Percentiles rank a stretch among this genome's conserved stretches.
Evolutionary conservation across 1,284 basidiomycete genomes (phyloP).

Genomic region (Irpex sp.): DNA sequence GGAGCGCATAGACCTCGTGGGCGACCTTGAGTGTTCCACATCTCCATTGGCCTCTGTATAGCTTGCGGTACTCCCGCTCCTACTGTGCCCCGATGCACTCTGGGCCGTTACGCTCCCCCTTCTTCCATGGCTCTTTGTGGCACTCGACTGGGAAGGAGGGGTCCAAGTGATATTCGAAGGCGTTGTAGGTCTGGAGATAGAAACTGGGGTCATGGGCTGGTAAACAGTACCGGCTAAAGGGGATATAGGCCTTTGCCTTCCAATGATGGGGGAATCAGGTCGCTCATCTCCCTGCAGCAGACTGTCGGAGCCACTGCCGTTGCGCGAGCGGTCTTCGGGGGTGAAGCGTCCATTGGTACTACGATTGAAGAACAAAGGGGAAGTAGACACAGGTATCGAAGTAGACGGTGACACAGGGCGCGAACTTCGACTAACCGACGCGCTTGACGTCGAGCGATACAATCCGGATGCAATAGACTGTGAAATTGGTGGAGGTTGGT

Average conservation of each 20-base stretch:
- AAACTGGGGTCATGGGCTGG: slow-evolving; percentile 44
- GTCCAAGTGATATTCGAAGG: slow-evolving; percentile 71
- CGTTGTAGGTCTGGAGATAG: slow-evolving; percentile 60
- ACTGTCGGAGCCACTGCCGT: slow-evolving; percentile 24
- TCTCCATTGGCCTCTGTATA: slow-evolving; percentile 31
- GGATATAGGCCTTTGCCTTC: slow-evolving; percentile 60
- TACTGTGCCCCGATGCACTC: slow-evolving; percentile 41
- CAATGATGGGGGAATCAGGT: slow-evolving; percentile 43
- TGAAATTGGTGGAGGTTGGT: slow-evolving; percentile 28
- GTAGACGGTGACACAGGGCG: slow-evolving; percentile 12
- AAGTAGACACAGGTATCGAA: slow-evolving; percentile 31
- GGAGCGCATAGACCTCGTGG: slow-evolving; percentile 46
- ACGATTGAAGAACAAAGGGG: slow-evolving; percentile 52
- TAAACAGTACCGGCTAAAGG: slow-evolving; percentile 58
- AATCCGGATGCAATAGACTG: slow-evolving; percentile 34
- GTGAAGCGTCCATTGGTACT: slow-evolving; percentile 60
- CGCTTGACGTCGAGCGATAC: slow-evolving; percentile 48
- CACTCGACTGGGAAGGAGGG: slow-evolving; percentile 17
- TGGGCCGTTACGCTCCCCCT: slow-evolving; percentile 23
- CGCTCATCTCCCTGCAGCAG: background rate
- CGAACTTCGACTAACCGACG: slow-evolving; percentile 47
- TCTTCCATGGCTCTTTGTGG: slow-evolving; percentile 22
- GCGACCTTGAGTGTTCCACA: slow-evolving; percentile 30
- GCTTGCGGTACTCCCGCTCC: slow-evolving; percentile 49
- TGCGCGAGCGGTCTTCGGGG: slow-evolving; percentile 40